These are phyloP conservation scores for Schwanniomyces vanrijiae DNA, from an alignment of 805 yeast genomes.

Conservation along the genomic window DNA sequence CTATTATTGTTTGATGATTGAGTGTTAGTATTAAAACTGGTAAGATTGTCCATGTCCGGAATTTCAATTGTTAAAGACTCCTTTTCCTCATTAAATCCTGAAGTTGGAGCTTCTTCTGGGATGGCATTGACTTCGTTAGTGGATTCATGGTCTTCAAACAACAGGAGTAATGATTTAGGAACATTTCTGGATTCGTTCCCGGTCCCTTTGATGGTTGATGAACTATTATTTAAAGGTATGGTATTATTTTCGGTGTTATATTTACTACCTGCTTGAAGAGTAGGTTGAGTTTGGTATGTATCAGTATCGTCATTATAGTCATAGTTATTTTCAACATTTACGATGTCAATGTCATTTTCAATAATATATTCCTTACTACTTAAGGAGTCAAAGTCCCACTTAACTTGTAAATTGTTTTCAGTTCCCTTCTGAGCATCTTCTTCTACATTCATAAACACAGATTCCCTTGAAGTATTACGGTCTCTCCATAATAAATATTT, in stretches of 20 bases:
- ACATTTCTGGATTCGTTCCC: constrained; percentile 26
- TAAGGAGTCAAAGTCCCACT: constrained; percentile 89
- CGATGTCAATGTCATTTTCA: constrained; percentile 61
- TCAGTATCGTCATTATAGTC: constrained; percentile 22
- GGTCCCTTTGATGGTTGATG: constrained; percentile 12
- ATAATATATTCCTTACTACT: constrained; percentile 71
- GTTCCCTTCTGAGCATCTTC: constrained; percentile 17
- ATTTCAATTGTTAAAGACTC: constrained; percentile 68
- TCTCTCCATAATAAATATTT: constrained; percentile 77
- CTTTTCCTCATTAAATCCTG: constrained; percentile 27
- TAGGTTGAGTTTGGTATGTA: constrained; percentile 28
- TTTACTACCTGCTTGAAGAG: constrained; percentile 17
- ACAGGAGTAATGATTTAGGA: constrained; percentile 69
- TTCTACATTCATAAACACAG: constrained; percentile 32
- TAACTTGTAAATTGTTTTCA: constrained; percentile 40
- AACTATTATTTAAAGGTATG: constrained; percentile 10
- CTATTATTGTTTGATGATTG: background rate
- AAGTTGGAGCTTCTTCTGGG: constrained; percentile 11
- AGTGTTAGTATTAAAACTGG: constrained; percentile 14
- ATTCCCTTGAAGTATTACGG: constrained; percentile 54
- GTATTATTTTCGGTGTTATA: constrained; percentile 16
- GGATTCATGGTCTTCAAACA: constrained; percentile 56
- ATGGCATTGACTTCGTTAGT: constrained; percentile 2
- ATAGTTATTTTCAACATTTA: constrained; percentile 28
- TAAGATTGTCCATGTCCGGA: constrained; percentile 58